A percentile compares a stretch with the other conserved stretches of the same genome.
Evolutionary conservation across 2,329 filamentous ascomycete species (phyloP).

Genomic region (Thielaviopsis cerberus): DNA sequence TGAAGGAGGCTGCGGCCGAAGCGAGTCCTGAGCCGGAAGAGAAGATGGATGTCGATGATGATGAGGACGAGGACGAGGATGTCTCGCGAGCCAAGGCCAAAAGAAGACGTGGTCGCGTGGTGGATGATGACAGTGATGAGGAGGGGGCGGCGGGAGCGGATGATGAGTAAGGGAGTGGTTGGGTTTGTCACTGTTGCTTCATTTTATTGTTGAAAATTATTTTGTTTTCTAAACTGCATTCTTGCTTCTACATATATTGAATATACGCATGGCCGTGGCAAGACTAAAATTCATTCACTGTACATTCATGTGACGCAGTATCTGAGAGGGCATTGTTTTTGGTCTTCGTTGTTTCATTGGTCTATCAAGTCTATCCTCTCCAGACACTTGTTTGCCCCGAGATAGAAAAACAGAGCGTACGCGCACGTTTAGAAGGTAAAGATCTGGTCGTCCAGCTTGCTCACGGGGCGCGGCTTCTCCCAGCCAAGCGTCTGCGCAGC

Average conservation of each 20-base stretch:
- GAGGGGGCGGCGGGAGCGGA: conserved; percentile 26
- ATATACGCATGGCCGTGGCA: too few relatives aligned
- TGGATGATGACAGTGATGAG: conserved; percentile 33
- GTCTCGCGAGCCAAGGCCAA: conserved; percentile 27
- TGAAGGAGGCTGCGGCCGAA: conserved; percentile 15
- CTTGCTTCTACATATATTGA: too few relatives aligned
- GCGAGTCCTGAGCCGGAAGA: conserved; percentile 16
- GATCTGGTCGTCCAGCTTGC: conserved; percentile 94
- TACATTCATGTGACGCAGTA: too few relatives aligned
- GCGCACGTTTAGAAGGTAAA: conserved; percentile 84
- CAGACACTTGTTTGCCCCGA: too few relatives aligned
- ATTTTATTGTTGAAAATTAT: too few relatives aligned
- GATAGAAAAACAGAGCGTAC: too few relatives aligned
- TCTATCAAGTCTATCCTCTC: too few relatives aligned
- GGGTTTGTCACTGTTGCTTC: neutral
- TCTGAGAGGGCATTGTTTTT: too few relatives aligned
- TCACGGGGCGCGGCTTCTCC: conserved; percentile 81
- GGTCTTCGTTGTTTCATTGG: too few relatives aligned
- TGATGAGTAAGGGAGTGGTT: conserved; percentile 1
- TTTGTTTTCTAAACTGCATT: neutral
- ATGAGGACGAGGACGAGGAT: conserved; percentile 28
- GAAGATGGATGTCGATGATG: conserved; percentile 34
- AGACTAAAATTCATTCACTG: too few relatives aligned
- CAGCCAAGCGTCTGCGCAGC: conserved; percentile 73
- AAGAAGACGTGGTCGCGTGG: conserved; percentile 26